phyloP scores from a whole-genome alignment of 139 green algal species.

The Haematococcus sp. region DNA sequence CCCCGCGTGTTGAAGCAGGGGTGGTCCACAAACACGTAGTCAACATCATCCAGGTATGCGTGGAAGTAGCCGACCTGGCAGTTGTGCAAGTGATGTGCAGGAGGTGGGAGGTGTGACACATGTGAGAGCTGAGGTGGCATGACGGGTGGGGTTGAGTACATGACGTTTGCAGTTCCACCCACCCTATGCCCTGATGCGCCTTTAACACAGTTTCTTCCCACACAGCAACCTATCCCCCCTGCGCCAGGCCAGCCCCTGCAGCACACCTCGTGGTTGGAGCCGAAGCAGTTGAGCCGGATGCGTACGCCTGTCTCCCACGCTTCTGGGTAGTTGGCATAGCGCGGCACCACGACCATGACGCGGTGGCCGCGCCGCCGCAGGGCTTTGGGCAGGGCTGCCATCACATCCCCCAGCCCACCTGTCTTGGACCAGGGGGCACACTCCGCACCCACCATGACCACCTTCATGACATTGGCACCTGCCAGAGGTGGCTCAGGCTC shows the following conservation, averaged over 20 bases:
- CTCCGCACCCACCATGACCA: slow-evolving; percentile 96
- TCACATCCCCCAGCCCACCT: slow-evolving; percentile 95
- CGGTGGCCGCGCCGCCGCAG: slow-evolving; percentile 79
- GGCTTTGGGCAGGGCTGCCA: slow-evolving; percentile 89
- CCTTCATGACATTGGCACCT: slow-evolving; percentile 81
- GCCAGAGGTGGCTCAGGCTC: slow-evolving; percentile 23
- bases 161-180: no score
- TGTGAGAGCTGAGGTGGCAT: no score
- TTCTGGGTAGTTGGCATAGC: slow-evolving; percentile 76
- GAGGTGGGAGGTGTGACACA: no score
- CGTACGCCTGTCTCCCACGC: slow-evolving; percentile 74
- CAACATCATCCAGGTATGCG: slow-evolving; percentile 75
- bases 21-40: slow-evolving; percentile 95
- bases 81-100: no score
- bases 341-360: slow-evolving; percentile 84
- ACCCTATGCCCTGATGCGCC: no score
- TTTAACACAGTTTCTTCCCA: no score
- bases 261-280: slow-evolving; percentile 60
- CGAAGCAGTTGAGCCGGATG: slow-evolving; percentile 59
- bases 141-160: no score
- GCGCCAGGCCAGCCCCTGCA: no score
- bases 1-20: slow-evolving; percentile 62
- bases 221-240: no score
- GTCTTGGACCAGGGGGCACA: slow-evolving; percentile 97
- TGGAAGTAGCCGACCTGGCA: slow-evolving; percentile 83